Evolutionary conservation across 257 asterid genomes (phyloP).

Genomic region (Rehmannia glutinosa): DNA sequence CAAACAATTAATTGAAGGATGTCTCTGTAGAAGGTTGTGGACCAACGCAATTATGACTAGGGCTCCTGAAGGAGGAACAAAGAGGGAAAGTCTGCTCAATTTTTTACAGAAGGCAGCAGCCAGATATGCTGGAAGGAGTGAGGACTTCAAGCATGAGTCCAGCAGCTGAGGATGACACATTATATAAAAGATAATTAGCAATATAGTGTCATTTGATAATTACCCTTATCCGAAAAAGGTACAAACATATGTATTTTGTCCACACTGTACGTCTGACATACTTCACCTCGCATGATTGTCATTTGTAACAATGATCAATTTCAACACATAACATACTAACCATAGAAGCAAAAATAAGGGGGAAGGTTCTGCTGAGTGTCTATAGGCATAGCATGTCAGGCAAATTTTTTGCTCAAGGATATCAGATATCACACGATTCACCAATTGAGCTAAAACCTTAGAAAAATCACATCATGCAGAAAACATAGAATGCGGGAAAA

Average conservation of each 20-base stretch:
- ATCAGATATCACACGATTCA: neutral
- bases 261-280: neutral
- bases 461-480: neutral
- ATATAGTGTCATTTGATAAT: neutral
- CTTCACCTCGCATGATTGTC: neutral
- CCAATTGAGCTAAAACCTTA: neutral
- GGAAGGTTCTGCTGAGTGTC: neutral
- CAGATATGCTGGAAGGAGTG: conserved; percentile 95
- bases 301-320: neutral
- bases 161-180: conserved; percentile 57
- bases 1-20: conserved; percentile 88
- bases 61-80: conserved; percentile 83
- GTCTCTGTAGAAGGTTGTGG: conserved; percentile 91
- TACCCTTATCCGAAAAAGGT: neutral
- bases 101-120: conserved; percentile 94
- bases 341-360: neutral
- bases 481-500: neutral
- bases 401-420: conserved; percentile 1
- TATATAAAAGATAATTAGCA: conserved; percentile 6
- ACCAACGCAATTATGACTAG: conserved; percentile 74
- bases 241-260: neutral
- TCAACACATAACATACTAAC: neutral
- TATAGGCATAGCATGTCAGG: neutral
- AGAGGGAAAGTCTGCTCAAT: conserved; percentile 77
- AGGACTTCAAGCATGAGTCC: conserved; percentile 89